These are phyloP conservation scores for Kalaharituber pfeilii DNA, from an alignment of 2,329 filamentous ascomycete genomes.

Conservation along the genomic window DNA sequence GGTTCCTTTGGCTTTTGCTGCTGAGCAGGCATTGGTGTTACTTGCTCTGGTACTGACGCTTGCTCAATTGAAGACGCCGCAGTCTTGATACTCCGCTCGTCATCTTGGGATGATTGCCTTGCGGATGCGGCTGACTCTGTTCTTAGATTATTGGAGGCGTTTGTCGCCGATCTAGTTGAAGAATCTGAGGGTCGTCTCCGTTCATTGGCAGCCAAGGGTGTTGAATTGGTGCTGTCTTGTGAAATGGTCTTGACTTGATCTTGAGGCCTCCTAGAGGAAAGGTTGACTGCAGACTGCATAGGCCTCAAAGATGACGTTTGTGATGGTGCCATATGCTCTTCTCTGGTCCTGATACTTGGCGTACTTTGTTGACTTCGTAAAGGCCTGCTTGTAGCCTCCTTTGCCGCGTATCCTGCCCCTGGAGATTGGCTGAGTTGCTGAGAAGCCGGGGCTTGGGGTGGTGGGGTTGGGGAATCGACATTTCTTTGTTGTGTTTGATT, in stretches of 20 bases:
- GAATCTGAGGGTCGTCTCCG: conserved; percentile 14
- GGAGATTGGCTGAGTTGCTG: not conserved
- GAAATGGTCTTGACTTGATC: not conserved
- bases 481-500: not conserved
- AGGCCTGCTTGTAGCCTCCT: not conserved
- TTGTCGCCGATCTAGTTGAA: conserved; percentile 14
- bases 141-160: conserved; percentile 9
- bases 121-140: conserved; percentile 5
- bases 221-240: not conserved
- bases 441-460: not conserved
- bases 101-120: not conserved
- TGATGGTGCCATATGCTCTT: not conserved
- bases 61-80: conserved; percentile 10
- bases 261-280: not conserved
- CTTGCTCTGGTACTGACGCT: not conserved
- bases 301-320: not conserved
- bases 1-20: not conserved
- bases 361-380: not conserved
- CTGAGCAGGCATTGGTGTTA: not conserved
- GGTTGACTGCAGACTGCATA: not conserved
- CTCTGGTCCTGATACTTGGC: not conserved
- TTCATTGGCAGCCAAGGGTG: not conserved
- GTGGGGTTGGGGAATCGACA: not conserved
- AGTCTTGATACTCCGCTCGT: conserved; percentile 3
- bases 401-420: not conserved